Conservation (phyloP, 768 basidiomycete genomes). For the Lactifluus rugatus region DNA sequence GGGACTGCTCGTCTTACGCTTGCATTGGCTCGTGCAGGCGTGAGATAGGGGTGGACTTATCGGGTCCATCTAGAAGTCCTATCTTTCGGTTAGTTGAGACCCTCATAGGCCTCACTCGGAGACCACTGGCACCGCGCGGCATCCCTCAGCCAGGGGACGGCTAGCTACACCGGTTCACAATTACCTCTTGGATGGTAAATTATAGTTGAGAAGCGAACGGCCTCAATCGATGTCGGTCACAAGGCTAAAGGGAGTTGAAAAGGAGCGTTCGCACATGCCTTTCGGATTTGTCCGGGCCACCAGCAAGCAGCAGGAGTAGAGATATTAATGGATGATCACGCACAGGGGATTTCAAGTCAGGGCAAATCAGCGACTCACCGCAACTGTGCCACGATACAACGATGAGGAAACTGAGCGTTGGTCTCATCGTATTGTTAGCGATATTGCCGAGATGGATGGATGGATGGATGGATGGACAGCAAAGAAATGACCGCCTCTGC, state of each 20-base stretch:
- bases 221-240: constrained; percentile 14
- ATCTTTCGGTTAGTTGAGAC: neutral
- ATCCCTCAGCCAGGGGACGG: neutral
- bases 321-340: neutral
- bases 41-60: constrained; percentile 16
- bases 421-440: neutral
- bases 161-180: neutral
- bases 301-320: neutral
- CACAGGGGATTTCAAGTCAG: neutral
- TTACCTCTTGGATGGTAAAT: constrained; percentile 1
- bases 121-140: neutral
- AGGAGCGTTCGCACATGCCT: constrained; percentile 1
- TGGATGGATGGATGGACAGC: neutral
- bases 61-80: constrained; percentile 15
- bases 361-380: neutral
- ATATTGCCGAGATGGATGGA: neutral
- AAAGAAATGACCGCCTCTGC: neutral
- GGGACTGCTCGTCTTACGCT: too few relatives aligned
- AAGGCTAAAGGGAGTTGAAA: neutral
- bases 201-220: constrained; percentile 1
- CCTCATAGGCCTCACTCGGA: neutral
- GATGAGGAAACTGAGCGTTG: neutral
- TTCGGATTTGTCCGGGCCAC: constrained; percentile 10
- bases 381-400: neutral
- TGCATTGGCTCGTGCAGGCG: neutral